These are phyloP conservation scores for Hepatocystis sp. DNA, from an alignment of 169 alveolate genomes.

Conservation along the genomic window DNA sequence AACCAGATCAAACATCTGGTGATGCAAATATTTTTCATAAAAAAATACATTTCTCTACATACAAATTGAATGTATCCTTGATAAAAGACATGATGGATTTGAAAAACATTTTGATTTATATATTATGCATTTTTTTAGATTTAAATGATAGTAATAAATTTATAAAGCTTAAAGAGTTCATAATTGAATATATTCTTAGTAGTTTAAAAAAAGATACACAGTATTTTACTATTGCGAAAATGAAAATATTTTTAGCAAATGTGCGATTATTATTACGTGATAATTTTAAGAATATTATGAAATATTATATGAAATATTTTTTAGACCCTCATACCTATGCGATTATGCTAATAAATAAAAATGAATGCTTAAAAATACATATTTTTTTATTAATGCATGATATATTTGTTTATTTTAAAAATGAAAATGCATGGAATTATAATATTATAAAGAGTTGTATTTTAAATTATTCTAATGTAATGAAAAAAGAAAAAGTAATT, in stretches of 20 bases:
- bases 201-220: conserved; percentile 45
- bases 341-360: conserved; percentile 5
- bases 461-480: conserved; percentile 19
- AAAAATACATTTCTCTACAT: conserved; percentile 11
- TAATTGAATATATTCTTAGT: conserved; percentile 37
- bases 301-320: conserved; percentile 29
- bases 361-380: conserved; percentile 9
- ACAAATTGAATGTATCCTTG: conserved; percentile 23
- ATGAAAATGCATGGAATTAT: conserved; percentile 62
- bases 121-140: conserved; percentile 14
- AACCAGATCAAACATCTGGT: no score
- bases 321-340: conserved; percentile 37
- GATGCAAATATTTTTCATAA: no score
- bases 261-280: conserved; percentile 34
- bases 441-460: conserved; percentile 30
- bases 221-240: conserved; percentile 16
- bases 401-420: conserved; percentile 49
- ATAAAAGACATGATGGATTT: conserved; percentile 4
- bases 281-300: conserved; percentile 46
- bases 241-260: conserved; percentile 29
- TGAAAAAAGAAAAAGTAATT: conserved; percentile 14
- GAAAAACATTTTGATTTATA: conserved; percentile 38
- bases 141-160: conserved; percentile 4
- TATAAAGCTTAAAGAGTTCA: conserved; percentile 32
- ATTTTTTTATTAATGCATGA: conserved; percentile 47